These are phyloP conservation scores for Grigorovia humatica DNA, from an alignment of 805 yeast genomes.

Conservation along the genomic window DNA sequence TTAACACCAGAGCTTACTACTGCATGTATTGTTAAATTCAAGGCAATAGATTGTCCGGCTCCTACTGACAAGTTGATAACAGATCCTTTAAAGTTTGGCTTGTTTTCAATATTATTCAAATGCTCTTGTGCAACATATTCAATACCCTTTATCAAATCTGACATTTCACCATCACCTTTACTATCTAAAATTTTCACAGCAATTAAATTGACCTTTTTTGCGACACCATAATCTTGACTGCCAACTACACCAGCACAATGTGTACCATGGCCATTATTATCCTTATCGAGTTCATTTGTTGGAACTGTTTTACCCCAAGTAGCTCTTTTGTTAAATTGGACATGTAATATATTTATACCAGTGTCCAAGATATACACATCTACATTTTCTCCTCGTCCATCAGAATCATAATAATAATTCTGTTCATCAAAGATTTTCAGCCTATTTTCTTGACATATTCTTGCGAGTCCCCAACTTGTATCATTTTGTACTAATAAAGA, in stretches of 20 bases:
- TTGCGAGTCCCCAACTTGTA: slow-evolving; percentile 89
- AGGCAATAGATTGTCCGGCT: slow-evolving; percentile 79
- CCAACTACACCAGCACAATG: slow-evolving; percentile 95
- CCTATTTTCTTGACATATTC: slow-evolving; percentile 72
- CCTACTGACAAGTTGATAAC: slow-evolving; percentile 89
- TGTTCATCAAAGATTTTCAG: slow-evolving; percentile 57
- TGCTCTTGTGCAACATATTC: slow-evolving; percentile 74
- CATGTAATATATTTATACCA: slow-evolving; percentile 52
- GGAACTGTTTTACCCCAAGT: slow-evolving; percentile 50
- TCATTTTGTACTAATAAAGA: slow-evolving; percentile 43
- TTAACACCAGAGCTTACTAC: slow-evolving; percentile 80
- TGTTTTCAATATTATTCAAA: slow-evolving; percentile 40
- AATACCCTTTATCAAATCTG: slow-evolving; percentile 74
- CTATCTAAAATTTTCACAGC: slow-evolving; percentile 76
- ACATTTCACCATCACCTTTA: slow-evolving; percentile 70
- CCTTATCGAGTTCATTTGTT: slow-evolving; percentile 47
- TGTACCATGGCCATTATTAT: slow-evolving; percentile 89
- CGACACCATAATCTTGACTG: slow-evolving; percentile 67
- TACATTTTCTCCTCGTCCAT: slow-evolving; percentile 41
- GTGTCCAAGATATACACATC: slow-evolving; percentile 75
- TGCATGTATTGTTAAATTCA: slow-evolving; percentile 77
- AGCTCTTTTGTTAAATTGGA: slow-evolving; percentile 57
- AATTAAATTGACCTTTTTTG: slow-evolving; percentile 64
- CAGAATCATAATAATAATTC: slow-evolving; percentile 44
- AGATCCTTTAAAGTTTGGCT: slow-evolving; percentile 56